Evolutionary conservation across 2,329 filamentous ascomycete genomes (phyloP).

Genomic region (Colletotrichum aenigma): DNA sequence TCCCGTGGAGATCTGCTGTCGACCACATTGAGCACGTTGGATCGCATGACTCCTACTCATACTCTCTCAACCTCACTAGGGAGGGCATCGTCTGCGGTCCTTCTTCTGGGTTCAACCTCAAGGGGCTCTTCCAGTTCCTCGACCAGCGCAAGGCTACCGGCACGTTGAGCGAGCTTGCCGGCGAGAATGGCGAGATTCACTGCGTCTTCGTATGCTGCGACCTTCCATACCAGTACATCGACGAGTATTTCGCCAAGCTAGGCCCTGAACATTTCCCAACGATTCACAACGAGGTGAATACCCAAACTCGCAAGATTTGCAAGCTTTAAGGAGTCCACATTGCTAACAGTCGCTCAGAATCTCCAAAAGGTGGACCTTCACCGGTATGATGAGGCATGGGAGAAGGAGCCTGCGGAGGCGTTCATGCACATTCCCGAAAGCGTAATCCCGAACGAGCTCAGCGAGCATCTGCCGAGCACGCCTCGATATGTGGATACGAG

Average conservation of each 20-base stretch:
- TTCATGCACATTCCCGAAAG: conserved; percentile 27
- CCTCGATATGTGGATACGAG: neutral
- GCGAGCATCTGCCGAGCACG: neutral
- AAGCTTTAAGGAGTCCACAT: neutral
- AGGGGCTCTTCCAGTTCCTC: conserved; percentile 55
- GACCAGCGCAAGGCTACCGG: conserved; percentile 50
- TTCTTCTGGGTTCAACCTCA: conserved; percentile 63
- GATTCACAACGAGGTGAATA: conserved; percentile 45
- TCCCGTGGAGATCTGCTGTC: conserved; percentile 62
- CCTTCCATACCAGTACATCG: conserved; percentile 66
- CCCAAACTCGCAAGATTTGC: neutral
- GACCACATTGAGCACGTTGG: conserved; percentile 62
- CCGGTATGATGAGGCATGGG: conserved; percentile 61
- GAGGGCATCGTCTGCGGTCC: conserved; percentile 65
- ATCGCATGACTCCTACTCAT: conserved; percentile 55
- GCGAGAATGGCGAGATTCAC: conserved; percentile 48
- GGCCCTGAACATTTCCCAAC: conserved; percentile 50
- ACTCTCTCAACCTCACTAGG: conserved; percentile 59
- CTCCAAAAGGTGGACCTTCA: conserved; percentile 55
- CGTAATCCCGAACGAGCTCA: neutral
- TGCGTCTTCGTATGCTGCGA: conserved; percentile 68
- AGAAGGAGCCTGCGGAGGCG: conserved; percentile 43
- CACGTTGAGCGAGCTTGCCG: conserved; percentile 46
- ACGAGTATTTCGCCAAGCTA: conserved; percentile 64
- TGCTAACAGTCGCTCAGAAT: conserved; percentile 35